A percentile compares a stretch with the other conserved stretches of the same genome.
Evolutionary conservation across 1,284 basidiomycete species (phyloP).

Genomic region (Cryptococcus sp.): DNA sequence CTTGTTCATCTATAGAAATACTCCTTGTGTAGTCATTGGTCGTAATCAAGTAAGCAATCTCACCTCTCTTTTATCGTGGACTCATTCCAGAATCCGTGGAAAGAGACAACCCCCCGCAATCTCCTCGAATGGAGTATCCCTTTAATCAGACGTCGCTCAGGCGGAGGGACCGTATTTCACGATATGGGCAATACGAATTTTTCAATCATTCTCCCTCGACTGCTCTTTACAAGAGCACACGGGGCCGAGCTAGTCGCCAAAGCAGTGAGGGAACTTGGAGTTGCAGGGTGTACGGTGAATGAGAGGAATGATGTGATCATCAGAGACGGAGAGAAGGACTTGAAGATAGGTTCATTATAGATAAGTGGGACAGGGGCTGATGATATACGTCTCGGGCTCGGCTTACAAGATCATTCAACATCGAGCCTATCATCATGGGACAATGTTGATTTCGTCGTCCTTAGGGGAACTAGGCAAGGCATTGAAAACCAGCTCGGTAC

Average conservation of each 20-base stretch:
- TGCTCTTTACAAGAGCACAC: constrained; percentile 70
- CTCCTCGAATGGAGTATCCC: constrained; percentile 60
- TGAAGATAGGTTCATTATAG: constrained; percentile 67
- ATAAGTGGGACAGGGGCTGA: not conserved
- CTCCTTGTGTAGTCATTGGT: constrained; percentile 88
- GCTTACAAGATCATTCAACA: constrained; percentile 93
- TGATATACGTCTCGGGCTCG: constrained; percentile 81
- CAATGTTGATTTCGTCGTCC: constrained; percentile 89
- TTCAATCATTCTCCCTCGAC: constrained; percentile 82
- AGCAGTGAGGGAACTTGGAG: constrained; percentile 67
- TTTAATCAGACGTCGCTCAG: constrained; percentile 80
- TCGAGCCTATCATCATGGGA: constrained; percentile 95
- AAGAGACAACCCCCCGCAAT: constrained; percentile 74
- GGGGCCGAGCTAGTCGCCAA: constrained; percentile 75
- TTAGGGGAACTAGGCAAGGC: constrained; percentile 68
- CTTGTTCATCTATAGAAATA: constrained; percentile 82
- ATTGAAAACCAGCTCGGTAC: constrained; percentile 66
- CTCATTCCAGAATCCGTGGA: constrained; percentile 85
- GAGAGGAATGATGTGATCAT: constrained; percentile 88
- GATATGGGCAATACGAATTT: constrained; percentile 97
- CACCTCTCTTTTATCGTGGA: not conserved
- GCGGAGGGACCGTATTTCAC: constrained; percentile 98
- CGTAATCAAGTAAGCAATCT: constrained; percentile 62
- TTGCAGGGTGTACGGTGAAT: constrained; percentile 69
- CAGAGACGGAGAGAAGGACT: constrained; percentile 50